phyloP scores from a whole-genome alignment of 495 filamentous ascomycete genomes.

The Margaritispora aquatica region DNA sequence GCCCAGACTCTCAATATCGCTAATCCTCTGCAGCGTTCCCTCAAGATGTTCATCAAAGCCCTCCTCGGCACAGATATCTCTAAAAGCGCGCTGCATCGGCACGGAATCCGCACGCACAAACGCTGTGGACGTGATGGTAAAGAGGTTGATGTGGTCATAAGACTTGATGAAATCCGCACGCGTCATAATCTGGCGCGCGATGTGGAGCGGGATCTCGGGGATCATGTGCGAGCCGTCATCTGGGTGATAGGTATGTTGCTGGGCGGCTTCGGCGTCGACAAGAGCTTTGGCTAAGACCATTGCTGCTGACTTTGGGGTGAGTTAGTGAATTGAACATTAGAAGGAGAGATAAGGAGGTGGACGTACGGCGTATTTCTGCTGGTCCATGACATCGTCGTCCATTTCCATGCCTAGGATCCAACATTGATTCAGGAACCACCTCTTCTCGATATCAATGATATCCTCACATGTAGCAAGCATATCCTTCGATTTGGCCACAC shows the following conservation, averaged over 20 bases:
- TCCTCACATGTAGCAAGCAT: slow-evolving; percentile 71
- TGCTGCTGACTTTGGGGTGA: slow-evolving; percentile 61
- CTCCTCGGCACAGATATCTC: slow-evolving; percentile 61
- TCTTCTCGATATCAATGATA: slow-evolving; percentile 79
- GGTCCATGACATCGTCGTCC: slow-evolving; percentile 99
- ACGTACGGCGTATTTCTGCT: slow-evolving; percentile 88
- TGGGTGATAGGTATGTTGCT: slow-evolving; percentile 53
- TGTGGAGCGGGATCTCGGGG: slow-evolving; percentile 74
- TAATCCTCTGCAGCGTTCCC: slow-evolving; percentile 75
- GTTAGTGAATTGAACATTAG: background rate
- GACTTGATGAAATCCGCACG: slow-evolving; percentile 88
- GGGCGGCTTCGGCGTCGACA: slow-evolving; percentile 70
- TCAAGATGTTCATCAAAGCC: slow-evolving; percentile 80
- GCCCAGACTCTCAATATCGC: slow-evolving; percentile 86
- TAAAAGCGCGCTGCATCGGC: slow-evolving; percentile 92
- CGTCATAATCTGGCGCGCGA: slow-evolving; percentile 90
- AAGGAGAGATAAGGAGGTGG: background rate
- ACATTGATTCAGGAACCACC: slow-evolving; percentile 92
- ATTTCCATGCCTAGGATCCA: slow-evolving; percentile 88
- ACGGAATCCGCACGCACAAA: slow-evolving; percentile 91
- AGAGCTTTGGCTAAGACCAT: slow-evolving; percentile 91
- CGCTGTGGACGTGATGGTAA: slow-evolving; percentile 84
- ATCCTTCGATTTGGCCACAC: slow-evolving; percentile 73
- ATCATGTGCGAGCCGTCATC: slow-evolving; percentile 65
- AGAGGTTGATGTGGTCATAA: slow-evolving; percentile 90